A percentile compares a stretch with the other conserved stretches of the same genome.
These are phyloP conservation scores for Gnomoniopsis sp. DNA, from an alignment of 2,329 filamentous ascomycete species.

Conservation along the genomic window DNA sequence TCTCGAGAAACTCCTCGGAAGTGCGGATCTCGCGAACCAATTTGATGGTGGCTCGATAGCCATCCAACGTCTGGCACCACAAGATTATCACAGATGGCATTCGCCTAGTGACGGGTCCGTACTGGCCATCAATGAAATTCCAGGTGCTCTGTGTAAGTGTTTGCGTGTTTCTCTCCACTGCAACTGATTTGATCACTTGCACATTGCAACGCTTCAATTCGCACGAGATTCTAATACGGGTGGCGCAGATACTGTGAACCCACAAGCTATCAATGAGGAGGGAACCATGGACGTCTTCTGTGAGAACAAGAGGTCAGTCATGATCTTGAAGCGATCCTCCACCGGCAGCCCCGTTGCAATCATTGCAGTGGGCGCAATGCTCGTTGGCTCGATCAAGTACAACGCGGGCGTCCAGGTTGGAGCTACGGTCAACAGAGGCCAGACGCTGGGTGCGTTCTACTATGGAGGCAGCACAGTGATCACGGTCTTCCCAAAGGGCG, in stretches of 20 bases:
- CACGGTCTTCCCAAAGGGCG: conserved; percentile 32
- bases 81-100: conserved; percentile 45
- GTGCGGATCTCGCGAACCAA: conserved; percentile 27
- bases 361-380: conserved; percentile 40
- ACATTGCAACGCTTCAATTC: too few relatives aligned
- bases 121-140: conserved; percentile 33
- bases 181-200: too few relatives aligned
- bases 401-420: conserved; percentile 31
- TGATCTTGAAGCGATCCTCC: conserved; percentile 29
- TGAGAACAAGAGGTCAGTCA: conserved; percentile 37
- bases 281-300: conserved; percentile 40
- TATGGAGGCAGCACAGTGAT: conserved; percentile 42
- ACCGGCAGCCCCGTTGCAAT: conserved; percentile 30
- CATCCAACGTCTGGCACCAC: conserved; percentile 38
- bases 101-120: conserved; percentile 37
- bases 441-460: conserved; percentile 37
- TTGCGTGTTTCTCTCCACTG: too few relatives aligned
- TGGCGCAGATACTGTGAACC: conserved; percentile 33
- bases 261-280: conserved; percentile 26
- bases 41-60: conserved; percentile 35
- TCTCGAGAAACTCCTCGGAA: conserved; percentile 35
- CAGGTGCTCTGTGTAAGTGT: conserved; percentile 19
- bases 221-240: too few relatives aligned
- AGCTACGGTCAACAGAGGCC: conserved; percentile 30
- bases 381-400: conserved; percentile 39